Percentiles rank a stretch among this genome's conserved stretches.
phyloP scores from a whole-genome alignment of 2,329 filamentous ascomycete genomes.

The Hypoxylon sp. region DNA sequence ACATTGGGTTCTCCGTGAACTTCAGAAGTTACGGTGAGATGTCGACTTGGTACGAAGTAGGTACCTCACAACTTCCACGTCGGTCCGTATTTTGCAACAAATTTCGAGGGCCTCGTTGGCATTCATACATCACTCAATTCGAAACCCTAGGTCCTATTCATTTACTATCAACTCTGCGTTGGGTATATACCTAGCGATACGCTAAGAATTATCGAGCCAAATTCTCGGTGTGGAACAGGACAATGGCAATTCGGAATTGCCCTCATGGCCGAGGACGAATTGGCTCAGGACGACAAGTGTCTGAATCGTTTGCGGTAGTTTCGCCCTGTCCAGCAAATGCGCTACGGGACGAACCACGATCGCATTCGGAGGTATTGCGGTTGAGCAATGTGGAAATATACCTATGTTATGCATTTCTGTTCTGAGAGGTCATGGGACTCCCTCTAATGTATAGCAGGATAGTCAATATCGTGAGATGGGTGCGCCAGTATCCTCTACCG shows the following conservation, averaged over 20 bases:
- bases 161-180: neutral
- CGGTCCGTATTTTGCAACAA: neutral
- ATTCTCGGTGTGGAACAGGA: neutral
- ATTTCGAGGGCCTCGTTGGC: neutral
- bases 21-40: neutral
- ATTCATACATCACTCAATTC: neutral
- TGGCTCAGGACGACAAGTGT: neutral
- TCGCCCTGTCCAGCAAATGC: neutral
- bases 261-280: neutral
- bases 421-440: neutral
- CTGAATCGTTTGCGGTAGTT: neutral
- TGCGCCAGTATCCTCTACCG: neutral
- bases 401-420: slow-evolving; percentile 6
- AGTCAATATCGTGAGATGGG: neutral
- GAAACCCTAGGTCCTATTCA: neutral
- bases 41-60: neutral
- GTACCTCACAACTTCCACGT: neutral
- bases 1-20: neutral
- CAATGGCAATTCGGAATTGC: neutral
- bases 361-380: neutral
- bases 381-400: slow-evolving; percentile 1
- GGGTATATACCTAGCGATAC: neutral
- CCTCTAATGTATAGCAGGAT: neutral
- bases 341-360: neutral
- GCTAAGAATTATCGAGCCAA: slow-evolving; percentile 1